These are phyloP conservation scores for Puccinia hordei DNA, from an alignment of 1,284 basidiomycete species.

Conservation along the genomic window DNA sequence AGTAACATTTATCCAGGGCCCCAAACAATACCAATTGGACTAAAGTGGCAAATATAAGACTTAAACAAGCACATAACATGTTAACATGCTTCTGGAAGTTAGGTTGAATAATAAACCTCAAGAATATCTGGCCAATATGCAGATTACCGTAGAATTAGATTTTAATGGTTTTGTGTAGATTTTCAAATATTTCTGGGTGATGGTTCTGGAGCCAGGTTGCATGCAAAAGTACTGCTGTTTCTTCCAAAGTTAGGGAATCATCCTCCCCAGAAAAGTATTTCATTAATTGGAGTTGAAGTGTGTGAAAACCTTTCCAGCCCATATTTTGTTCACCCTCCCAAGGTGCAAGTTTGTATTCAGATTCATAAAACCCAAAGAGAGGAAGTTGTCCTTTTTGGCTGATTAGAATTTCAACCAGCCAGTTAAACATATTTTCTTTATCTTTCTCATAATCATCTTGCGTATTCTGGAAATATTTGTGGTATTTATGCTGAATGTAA, in stretches of 20 bases:
- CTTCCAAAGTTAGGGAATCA: neutral
- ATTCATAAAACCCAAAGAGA: neutral
- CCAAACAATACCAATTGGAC: too few relatives aligned
- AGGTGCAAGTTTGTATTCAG: neutral
- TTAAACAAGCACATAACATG: too few relatives aligned
- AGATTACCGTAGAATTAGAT: too few relatives aligned
- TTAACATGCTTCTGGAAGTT: too few relatives aligned
- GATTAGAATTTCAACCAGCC: neutral
- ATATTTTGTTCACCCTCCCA: neutral
- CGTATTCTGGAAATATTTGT: neutral
- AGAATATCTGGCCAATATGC: too few relatives aligned
- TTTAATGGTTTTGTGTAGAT: too few relatives aligned
- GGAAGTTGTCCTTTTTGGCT: neutral
- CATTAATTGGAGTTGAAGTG: neutral
- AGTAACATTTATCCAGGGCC: too few relatives aligned
- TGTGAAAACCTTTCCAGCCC: neutral
- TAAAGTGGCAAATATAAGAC: too few relatives aligned
- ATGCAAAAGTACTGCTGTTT: neutral
- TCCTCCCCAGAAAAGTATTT: neutral
- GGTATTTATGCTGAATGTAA: neutral
- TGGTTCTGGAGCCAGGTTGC: neutral
- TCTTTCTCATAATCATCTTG: neutral
- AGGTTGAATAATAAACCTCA: too few relatives aligned
- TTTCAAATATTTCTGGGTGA: too few relatives aligned
- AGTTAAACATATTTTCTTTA: neutral